phyloP scores from a whole-genome alignment of 2,329 filamentous ascomycete genomes.

The Aspergillus novofumigatus region DNA sequence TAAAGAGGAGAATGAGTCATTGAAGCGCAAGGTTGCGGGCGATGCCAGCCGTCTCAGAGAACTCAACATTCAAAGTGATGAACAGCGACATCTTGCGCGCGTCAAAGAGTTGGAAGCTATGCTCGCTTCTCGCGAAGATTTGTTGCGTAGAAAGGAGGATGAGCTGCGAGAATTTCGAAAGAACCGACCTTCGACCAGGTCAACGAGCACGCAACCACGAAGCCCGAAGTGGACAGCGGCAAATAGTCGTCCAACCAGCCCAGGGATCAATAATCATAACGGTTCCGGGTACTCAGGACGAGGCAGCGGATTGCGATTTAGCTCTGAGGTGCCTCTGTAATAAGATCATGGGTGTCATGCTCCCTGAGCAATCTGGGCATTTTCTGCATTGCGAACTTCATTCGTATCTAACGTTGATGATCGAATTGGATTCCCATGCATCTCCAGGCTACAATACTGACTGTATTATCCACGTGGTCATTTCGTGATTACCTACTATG shows the following conservation, averaged over 20 bases:
- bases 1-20: conserved; percentile 32
- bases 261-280: conserved; percentile 33
- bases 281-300: conserved; percentile 27
- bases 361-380: not conserved
- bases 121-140: conserved; percentile 33
- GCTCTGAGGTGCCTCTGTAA: conserved; percentile 33
- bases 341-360: not conserved
- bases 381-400: not conserved
- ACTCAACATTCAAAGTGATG: conserved; percentile 32
- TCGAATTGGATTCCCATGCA: not conserved
- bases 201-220: conserved; percentile 41
- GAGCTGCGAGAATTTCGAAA: conserved; percentile 43
- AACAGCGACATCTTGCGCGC: conserved; percentile 32
- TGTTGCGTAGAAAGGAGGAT: conserved; percentile 42
- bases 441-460: not conserved
- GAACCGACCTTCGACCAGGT: conserved; percentile 40
- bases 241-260: conserved; percentile 39
- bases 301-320: conserved; percentile 37
- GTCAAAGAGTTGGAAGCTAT: conserved; percentile 37
- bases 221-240: conserved; percentile 36
- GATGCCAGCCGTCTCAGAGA: conserved; percentile 37
- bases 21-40: conserved; percentile 35
- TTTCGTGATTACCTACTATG: not conserved
- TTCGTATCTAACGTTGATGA: not conserved
- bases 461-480: not conserved